Evolutionary conservation across 108 stramenopile species (phyloP).

Genomic region (Craspedostauros australis): DNA sequence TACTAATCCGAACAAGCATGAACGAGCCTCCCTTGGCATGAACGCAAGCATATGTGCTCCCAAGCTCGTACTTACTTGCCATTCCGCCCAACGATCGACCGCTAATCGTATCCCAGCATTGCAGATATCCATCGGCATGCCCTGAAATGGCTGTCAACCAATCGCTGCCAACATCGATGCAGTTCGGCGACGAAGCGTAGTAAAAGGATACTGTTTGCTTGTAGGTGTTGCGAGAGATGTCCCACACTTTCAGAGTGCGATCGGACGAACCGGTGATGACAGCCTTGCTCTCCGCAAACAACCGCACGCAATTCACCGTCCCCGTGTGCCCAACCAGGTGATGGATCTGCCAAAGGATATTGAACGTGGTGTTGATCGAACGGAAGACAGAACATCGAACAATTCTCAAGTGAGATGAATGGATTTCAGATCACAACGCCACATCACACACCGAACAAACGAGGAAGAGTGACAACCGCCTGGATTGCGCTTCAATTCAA

Average conservation of each 20-base stretch:
- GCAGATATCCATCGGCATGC: conserved; percentile 72
- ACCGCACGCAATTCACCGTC: conserved; percentile 70
- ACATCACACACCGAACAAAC: too few species aligned
- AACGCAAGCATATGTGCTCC: too few species aligned
- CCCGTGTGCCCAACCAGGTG: conserved; percentile 80
- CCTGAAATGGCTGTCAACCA: conserved; percentile 47
- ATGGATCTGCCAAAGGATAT: conserved; percentile 41
- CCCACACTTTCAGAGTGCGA: conserved; percentile 78
- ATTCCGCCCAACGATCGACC: too few species aligned
- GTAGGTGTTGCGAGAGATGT: conserved; percentile 76
- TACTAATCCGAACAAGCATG: too few species aligned
- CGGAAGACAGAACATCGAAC: background rate
- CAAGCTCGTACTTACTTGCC: too few species aligned
- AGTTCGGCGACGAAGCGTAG: conserved; percentile 67
- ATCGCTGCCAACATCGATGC: conserved; percentile 50
- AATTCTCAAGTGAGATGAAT: background rate
- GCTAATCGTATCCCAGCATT: conserved; percentile 64
- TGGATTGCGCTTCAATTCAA: too few species aligned
- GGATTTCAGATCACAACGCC: background rate
- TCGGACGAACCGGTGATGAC: conserved; percentile 78
- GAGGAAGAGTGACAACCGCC: too few species aligned
- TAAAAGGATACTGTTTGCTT: conserved; percentile 62
- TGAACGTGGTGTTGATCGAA: background rate
- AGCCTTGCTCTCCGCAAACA: conserved; percentile 51
- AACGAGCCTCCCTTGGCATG: too few species aligned